Conservation (phyloP, 129 eudicot species). For the Lonicera japonica region DNA sequence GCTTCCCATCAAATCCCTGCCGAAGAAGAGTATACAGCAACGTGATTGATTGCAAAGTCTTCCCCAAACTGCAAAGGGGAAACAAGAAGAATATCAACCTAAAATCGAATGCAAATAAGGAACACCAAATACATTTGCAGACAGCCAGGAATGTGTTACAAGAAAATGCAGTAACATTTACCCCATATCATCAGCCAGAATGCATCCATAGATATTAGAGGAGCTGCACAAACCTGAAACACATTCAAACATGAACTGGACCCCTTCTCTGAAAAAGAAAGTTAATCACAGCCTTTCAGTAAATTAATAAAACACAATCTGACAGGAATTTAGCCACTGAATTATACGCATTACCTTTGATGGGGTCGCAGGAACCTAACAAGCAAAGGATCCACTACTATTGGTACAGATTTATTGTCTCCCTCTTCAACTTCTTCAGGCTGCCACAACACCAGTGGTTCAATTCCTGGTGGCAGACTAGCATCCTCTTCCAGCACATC, state of each 20-base stretch:
- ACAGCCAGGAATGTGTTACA: background rate
- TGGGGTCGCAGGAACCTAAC: slow-evolving; percentile 92
- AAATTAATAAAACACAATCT: slow-evolving; percentile 2
- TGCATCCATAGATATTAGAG: slow-evolving; percentile 77
- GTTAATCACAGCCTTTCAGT: slow-evolving; percentile 17
- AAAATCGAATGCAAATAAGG: slow-evolving; percentile 7
- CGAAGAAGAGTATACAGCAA: slow-evolving; percentile 84
- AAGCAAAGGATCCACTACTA: slow-evolving; percentile 73
- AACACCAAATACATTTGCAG: slow-evolving; percentile 12
- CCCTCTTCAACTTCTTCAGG: slow-evolving; percentile 49
- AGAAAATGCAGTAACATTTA: slow-evolving; percentile 21
- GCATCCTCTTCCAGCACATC: slow-evolving; percentile 48
- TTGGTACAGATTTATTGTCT: slow-evolving; percentile 25
- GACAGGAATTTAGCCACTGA: slow-evolving; percentile 1
- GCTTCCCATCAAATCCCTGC: slow-evolving; percentile 93
- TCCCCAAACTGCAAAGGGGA: slow-evolving; percentile 69
- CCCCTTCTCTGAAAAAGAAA: slow-evolving; percentile 81
- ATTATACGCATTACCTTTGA: slow-evolving; percentile 54
- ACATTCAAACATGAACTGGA: slow-evolving; percentile 97
- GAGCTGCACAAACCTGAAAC: slow-evolving; percentile 64
- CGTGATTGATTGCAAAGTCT: slow-evolving; percentile 96
- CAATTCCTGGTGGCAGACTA: slow-evolving; percentile 72
- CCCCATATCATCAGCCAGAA: slow-evolving; percentile 99
- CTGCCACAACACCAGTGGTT: slow-evolving; percentile 86
- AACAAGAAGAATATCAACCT: background rate